phyloP scores from a whole-genome alignment of 768 basidiomycete species.

The Macrolepiota dolichaula region DNA sequence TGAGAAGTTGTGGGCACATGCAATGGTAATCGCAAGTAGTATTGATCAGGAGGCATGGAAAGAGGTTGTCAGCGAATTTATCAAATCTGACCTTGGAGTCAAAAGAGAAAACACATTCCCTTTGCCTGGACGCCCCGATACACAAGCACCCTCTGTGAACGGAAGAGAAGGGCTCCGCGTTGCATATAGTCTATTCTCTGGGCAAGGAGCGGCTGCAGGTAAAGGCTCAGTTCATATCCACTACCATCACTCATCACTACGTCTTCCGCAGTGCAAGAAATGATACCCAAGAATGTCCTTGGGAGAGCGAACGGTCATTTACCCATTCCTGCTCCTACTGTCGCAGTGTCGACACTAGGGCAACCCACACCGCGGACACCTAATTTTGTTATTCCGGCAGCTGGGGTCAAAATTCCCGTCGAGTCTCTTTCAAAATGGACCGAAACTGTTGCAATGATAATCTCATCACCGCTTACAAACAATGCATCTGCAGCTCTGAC shows the following conservation, averaged over 20 bases:
- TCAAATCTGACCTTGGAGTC: constrained; percentile 67
- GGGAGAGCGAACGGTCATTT: constrained; percentile 37
- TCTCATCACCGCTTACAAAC: constrained; percentile 62
- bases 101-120: constrained; percentile 23
- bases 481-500: constrained; percentile 77
- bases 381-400: constrained; percentile 47
- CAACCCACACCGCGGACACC: constrained; percentile 57
- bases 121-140: constrained; percentile 13
- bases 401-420: constrained; percentile 45
- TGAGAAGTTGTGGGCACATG: constrained; percentile 91
- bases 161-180: constrained; percentile 74
- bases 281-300: constrained; percentile 57
- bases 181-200: constrained; percentile 81
- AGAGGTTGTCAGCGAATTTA: constrained; percentile 83
- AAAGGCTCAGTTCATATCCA: constrained; percentile 20
- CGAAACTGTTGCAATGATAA: constrained; percentile 80
- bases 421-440: constrained; percentile 77
- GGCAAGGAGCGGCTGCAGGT: constrained; percentile 79
- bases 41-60: constrained; percentile 94
- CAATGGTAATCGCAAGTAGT: constrained; percentile 89
- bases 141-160: constrained; percentile 24
- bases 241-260: not conserved
- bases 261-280: constrained; percentile 59
- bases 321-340: constrained; percentile 28
- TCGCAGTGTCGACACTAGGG: constrained; percentile 25